Base-by-base conservation (phyloP, 2,329 filamentous ascomycete species). In the Emergomyces africanus region DNA sequence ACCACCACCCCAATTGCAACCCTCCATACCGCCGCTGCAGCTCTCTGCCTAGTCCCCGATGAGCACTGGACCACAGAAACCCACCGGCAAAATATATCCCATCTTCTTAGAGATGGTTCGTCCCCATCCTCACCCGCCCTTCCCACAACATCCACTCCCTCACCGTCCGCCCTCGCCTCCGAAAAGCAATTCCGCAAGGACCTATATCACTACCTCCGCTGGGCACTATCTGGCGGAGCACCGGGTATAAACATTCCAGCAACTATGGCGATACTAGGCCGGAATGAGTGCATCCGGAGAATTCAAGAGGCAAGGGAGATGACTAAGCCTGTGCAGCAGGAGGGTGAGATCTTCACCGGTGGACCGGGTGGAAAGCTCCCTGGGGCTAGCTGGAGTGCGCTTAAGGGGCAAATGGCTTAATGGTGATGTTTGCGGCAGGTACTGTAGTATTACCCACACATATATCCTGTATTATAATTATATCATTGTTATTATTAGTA, bases 161-260 rank as follows among this genome's bases (percentile, higher is more conserved):
- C 51, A 18, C 8, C 49, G 8, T 35, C 15, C 28, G 5, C 18
- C 20, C 65, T 66, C 42, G 65, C 66, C 30, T 59, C 63, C 39
- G 67, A 71, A 54, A 74, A 74, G 56, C 50, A 66, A 20, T 74
- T 75, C 62, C 77, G 74, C 60, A 77, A 73, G 57, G 70, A 78
- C 56, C 63, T 83, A 4, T 80, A 83, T 69, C 71, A 77, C 59
- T 83, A 81, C 65, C 70, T 86, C 57, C 77, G 83, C 57, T 80
- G 81, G 76, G 81, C 79, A 1, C 63, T 86, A 28, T 74, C 76
- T 2, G 80, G 75, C 46, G 80, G 80, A 1, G 71, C 72, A 23
- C 74, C 77, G 10, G 83, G 83, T 0, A 81, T 82, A 1, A 74
- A 77, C 18, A 76, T 81, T 10, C 77, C 77, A 0, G 73, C 77